A percentile compares a stretch with the other conserved stretches of the same genome.
Evolutionary conservation across 306 rosid genomes (phyloP).

Genomic region (Gleditsia sinensis): DNA sequence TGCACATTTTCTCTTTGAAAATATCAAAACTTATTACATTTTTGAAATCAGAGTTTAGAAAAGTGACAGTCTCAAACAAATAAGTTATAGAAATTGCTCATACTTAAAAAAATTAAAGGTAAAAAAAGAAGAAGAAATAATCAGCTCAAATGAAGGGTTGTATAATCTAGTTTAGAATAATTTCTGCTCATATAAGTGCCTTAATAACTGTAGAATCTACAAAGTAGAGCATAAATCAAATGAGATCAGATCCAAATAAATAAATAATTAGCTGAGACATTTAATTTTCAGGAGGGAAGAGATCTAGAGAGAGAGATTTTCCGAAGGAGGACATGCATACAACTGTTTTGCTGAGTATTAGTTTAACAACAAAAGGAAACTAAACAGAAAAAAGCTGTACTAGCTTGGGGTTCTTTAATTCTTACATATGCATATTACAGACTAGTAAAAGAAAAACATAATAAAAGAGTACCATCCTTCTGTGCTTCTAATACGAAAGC

Average conservation of each 20-base stretch:
- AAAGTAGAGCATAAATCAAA: not conserved
- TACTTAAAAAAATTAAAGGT: too few species aligned
- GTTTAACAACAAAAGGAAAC: constrained; percentile 42
- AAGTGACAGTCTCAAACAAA: too few species aligned
- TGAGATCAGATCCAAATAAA: not conserved
- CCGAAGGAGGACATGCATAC: constrained; percentile 37
- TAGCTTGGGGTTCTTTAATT: not conserved
- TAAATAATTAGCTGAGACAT: constrained; percentile 24
- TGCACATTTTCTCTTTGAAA: too few species aligned
- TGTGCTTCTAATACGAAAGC: constrained; percentile 60
- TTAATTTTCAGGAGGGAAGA: constrained; percentile 23
- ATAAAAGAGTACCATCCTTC: constrained; percentile 17
- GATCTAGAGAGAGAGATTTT: not conserved
- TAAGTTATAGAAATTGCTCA: too few species aligned
- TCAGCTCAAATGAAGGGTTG: too few species aligned
- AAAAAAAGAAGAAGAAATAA: too few species aligned
- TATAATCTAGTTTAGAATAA: not conserved
- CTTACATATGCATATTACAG: constrained; percentile 26
- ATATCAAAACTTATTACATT: too few species aligned
- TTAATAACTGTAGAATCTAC: too few species aligned
- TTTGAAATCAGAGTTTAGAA: too few species aligned
- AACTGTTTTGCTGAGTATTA: constrained; percentile 13
- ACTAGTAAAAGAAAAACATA: not conserved
- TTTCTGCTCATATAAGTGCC: too few species aligned
- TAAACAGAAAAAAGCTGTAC: constrained; percentile 38